Base-by-base conservation (phyloP, 2,329 filamentous ascomycete species). In the Leptographium radiaticola region DNA sequence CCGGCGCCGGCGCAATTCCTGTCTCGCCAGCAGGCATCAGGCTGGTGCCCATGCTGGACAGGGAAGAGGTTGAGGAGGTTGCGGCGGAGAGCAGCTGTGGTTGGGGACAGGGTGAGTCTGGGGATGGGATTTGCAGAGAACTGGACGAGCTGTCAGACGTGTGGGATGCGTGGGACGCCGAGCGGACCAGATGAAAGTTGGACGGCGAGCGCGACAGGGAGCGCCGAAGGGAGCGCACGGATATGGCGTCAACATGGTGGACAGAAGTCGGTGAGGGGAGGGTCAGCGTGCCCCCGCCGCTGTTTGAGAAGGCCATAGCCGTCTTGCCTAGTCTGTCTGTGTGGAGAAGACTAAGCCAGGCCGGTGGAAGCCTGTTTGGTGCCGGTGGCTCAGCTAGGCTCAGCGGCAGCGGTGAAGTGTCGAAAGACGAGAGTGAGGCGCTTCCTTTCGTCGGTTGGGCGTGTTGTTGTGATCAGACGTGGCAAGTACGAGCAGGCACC, bases 121-220 rank as follows among this genome's bases (percentile, higher is more conserved):
- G 76, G 10, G 76, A 72, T 57, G 75, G 70, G 53, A 75, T 72
- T 25, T 75, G 76, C 33, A 83, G 80, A 30, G 82, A 79, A 49
- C 74, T 75, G 47, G 72, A 70, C 53, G 81, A 79, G 58, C 66
- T 64, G 38, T 76, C 70, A 15, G 74, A 72, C 55, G 67, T 68
- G 56, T 75, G 71, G 0, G 75, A 76, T 42, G 66, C 69, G 57
- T 75, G 71, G 0, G 76, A 77, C 46, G 67, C 67, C 47, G 71
- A 67, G 58, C 75, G 73, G 51, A 68, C 66, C 39, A 94, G 72
- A 54, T 80, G 77, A 66, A 93, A 91, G 67, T 93, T 95, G 36
- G 91, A 95, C 12, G 91, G 91, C n/a, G 91, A 96, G 62, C 89
- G 81, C 55, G 90, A 96, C 59, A 96, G 76, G 31, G 91, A 95